These are phyloP conservation scores for Lipomyces kockii DNA, from an alignment of 805 yeast genomes.

Conservation along the genomic window DNA sequence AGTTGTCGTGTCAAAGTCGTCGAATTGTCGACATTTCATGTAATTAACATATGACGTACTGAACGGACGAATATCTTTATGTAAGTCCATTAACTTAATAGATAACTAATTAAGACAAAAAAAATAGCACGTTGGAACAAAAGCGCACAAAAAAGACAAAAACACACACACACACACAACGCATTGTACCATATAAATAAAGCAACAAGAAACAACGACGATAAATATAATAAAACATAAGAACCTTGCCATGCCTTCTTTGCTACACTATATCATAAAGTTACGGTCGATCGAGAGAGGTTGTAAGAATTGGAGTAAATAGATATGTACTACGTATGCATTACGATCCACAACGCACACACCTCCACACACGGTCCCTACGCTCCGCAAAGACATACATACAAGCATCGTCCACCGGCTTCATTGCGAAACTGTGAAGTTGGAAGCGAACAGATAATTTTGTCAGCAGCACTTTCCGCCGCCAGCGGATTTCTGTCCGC, in stretches of 20 bases:
- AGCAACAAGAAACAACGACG: not conserved
- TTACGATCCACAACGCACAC: not conserved
- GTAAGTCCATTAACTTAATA: not conserved
- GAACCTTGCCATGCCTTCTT: not conserved
- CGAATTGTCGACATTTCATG: not conserved
- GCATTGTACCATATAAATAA: not conserved
- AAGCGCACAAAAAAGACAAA: not conserved
- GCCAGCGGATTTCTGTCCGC: conserved; percentile 31
- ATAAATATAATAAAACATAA: not conserved
- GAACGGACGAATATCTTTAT: not conserved
- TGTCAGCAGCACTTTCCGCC: conserved; percentile 45
- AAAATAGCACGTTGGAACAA: not conserved
- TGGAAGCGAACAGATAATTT: not conserved
- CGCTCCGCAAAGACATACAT: not conserved
- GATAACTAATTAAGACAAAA: not conserved
- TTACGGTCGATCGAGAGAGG: conserved; percentile 2
- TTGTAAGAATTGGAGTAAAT: too few relatives aligned
- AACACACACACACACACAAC: not conserved
- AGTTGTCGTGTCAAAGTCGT: not conserved
- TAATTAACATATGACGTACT: not conserved
- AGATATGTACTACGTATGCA: not conserved
- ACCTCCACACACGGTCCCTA: not conserved
- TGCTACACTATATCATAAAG: not conserved
- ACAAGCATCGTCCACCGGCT: not conserved
- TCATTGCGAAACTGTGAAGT: not conserved